These are phyloP conservation scores for Aspergillus pseudotamarii DNA, from an alignment of 2,329 filamentous ascomycete species.

Conservation along the genomic window DNA sequence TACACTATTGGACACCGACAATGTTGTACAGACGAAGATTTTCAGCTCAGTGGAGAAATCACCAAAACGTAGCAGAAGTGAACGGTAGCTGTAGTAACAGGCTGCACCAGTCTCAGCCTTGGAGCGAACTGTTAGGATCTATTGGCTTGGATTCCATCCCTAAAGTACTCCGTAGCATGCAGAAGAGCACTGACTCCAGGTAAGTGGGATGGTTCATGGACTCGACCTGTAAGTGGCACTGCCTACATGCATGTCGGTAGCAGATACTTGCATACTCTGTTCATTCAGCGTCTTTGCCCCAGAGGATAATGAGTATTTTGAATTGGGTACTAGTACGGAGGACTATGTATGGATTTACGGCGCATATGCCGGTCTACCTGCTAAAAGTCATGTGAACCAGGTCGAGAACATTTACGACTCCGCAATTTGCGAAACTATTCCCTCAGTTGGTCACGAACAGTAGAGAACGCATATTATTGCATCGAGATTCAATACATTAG, in stretches of 20 bases:
- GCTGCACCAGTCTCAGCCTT: neutral
- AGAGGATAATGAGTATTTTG: neutral
- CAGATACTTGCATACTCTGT: neutral
- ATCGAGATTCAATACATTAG: conserved; percentile 1
- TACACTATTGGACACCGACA: neutral
- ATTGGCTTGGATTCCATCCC: neutral
- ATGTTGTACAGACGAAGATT: neutral
- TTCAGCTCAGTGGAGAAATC: neutral
- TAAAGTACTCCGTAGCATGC: neutral
- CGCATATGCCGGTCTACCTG: neutral
- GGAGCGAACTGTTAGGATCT: neutral
- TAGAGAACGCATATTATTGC: neutral
- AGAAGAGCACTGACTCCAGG: neutral
- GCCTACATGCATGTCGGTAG: neutral
- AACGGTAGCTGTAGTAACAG: conserved; percentile 4
- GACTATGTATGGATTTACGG: neutral
- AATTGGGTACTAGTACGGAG: neutral
- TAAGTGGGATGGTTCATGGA: conserved; percentile 6
- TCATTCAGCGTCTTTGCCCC: neutral
- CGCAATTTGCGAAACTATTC: neutral
- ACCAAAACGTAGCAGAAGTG: neutral
- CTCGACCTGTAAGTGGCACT: conserved; percentile 4
- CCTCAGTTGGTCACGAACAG: neutral
- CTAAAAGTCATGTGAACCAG: neutral
- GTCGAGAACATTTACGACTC: neutral